Percentiles rank a stretch among this genome's conserved stretches.
phyloP scores from a whole-genome alignment of 2,329 filamentous ascomycete genomes.

The Botrytis pseudocinerea region DNA sequence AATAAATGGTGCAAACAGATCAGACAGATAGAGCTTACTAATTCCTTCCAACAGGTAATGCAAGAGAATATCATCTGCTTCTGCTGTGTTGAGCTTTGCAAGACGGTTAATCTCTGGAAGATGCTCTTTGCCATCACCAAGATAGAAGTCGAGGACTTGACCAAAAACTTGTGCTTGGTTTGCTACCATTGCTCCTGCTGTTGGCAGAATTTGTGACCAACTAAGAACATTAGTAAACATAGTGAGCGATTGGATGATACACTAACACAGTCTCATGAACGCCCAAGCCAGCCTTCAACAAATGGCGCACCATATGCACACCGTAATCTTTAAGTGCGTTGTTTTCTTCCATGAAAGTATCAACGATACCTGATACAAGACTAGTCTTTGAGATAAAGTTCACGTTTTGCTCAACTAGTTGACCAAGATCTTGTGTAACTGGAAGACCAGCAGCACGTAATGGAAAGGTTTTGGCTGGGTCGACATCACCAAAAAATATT shows the following conservation, averaged over 20 bases:
- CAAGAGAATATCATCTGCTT: conserved; percentile 61
- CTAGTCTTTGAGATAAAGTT: conserved; percentile 45
- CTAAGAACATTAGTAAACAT: conserved; percentile 14
- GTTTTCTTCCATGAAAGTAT: conserved; percentile 49
- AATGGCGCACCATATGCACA: conserved; percentile 59
- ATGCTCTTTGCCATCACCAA: conserved; percentile 57
- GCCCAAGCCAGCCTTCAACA: conserved; percentile 63
- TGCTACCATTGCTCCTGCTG: conserved; percentile 64
- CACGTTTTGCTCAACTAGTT: conserved; percentile 63
- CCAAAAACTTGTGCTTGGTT: conserved; percentile 72
- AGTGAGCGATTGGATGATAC: conserved; percentile 56
- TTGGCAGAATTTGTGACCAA: conserved; percentile 64
- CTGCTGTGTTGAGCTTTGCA: conserved; percentile 54
- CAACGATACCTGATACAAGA: conserved; percentile 22
- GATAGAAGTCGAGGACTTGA: conserved; percentile 70
- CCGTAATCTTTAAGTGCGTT: conserved; percentile 53
- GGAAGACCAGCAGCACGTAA: conserved; percentile 61
- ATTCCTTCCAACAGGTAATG: conserved; percentile 66
- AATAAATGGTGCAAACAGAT: neutral
- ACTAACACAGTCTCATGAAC: conserved; percentile 50
- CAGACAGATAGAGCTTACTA: conserved; percentile 1
- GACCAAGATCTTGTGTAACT: conserved; percentile 60
- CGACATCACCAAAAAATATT: conserved; percentile 64
- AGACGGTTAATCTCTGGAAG: conserved; percentile 60
- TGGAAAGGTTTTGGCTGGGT: conserved; percentile 62